A percentile compares a stretch with the other conserved stretches of the same genome.
phyloP scores from a whole-genome alignment of 2,329 filamentous ascomycete genomes.

The Chaetomiaceae sp. region DNA sequence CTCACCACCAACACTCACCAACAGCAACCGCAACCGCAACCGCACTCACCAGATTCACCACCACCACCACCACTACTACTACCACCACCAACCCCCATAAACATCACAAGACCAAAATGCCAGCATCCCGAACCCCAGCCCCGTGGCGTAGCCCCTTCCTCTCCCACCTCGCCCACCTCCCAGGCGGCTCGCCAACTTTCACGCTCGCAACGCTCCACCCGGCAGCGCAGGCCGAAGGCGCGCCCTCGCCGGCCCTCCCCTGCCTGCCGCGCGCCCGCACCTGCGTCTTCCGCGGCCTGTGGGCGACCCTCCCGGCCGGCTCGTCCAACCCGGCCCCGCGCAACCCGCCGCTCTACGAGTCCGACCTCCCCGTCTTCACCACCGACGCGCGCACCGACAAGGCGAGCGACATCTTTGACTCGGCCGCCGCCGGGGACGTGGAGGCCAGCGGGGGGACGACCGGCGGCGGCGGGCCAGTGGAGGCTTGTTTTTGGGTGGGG shows the following conservation, averaged over 20 bases:
- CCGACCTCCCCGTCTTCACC: slow-evolving; percentile 76
- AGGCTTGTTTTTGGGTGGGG: slow-evolving; percentile 78
- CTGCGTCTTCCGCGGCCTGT: slow-evolving; percentile 84
- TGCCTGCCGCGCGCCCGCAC: slow-evolving; percentile 61
- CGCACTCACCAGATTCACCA: background rate
- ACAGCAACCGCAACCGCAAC: too few species aligned
- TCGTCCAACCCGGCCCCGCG: slow-evolving; percentile 65
- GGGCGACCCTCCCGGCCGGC: slow-evolving; percentile 59
- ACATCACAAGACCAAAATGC: slow-evolving; percentile 2
- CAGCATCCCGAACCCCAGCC: slow-evolving; percentile 37
- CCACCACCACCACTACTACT: background rate
- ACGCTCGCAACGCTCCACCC: slow-evolving; percentile 48
- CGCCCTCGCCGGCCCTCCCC: slow-evolving; percentile 30
- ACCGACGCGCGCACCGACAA: slow-evolving; percentile 89
- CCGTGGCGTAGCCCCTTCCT: slow-evolving; percentile 53
- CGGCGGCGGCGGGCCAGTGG: slow-evolving; percentile 66
- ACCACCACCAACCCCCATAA: background rate
- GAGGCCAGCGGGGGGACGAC: slow-evolving; percentile 44
- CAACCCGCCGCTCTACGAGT: slow-evolving; percentile 67
- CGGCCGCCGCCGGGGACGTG: slow-evolving; percentile 37
- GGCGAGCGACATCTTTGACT: slow-evolving; percentile 61
- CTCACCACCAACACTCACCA: too few species aligned
- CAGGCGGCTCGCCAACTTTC: slow-evolving; percentile 45
- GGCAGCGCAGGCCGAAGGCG: slow-evolving; percentile 20
- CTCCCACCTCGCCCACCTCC: slow-evolving; percentile 46